A percentile compares a stretch with the other conserved stretches of the same genome.
Conservation (phyloP, 2,329 filamentous ascomycete genomes). For the Cercospora nicotianae region DNA sequence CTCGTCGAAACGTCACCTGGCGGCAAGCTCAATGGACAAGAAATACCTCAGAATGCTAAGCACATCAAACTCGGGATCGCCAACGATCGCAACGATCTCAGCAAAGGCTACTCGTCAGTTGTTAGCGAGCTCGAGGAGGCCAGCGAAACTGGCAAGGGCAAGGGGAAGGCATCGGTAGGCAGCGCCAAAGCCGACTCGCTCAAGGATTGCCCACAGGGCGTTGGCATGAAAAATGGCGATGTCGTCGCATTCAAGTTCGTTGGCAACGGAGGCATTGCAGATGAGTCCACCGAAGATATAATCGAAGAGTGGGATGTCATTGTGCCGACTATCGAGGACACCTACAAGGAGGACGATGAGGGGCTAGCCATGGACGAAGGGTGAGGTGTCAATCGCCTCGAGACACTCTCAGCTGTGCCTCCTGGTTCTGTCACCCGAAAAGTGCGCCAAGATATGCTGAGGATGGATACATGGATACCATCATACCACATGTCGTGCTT, state of each 20-base stretch:
- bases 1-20: constrained; percentile 43
- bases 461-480: neutral
- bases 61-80: constrained; percentile 47
- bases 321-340: constrained; percentile 38
- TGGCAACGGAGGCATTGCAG: constrained; percentile 23
- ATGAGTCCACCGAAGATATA: constrained; percentile 23
- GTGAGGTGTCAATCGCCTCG: constrained; percentile 17
- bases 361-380: constrained; percentile 28
- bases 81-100: constrained; percentile 43
- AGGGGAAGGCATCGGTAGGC: constrained; percentile 40
- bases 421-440: neutral
- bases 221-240: constrained; percentile 37
- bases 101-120: constrained; percentile 44
- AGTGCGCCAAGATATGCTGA: neutral
- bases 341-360: constrained; percentile 34
- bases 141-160: constrained; percentile 37
- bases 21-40: constrained; percentile 38
- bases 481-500: neutral
- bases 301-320: constrained; percentile 38
- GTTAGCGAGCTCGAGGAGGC: constrained; percentile 27
- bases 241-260: constrained; percentile 41
- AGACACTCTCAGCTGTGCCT: constrained; percentile 2
- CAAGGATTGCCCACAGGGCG: constrained; percentile 41
- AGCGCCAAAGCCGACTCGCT: constrained; percentile 37
- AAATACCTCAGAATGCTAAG: constrained; percentile 42